These are phyloP conservation scores for Spizellomyces sp. DNA, from an alignment of 192 early-diverging fungal species.

Conservation along the genomic window DNA sequence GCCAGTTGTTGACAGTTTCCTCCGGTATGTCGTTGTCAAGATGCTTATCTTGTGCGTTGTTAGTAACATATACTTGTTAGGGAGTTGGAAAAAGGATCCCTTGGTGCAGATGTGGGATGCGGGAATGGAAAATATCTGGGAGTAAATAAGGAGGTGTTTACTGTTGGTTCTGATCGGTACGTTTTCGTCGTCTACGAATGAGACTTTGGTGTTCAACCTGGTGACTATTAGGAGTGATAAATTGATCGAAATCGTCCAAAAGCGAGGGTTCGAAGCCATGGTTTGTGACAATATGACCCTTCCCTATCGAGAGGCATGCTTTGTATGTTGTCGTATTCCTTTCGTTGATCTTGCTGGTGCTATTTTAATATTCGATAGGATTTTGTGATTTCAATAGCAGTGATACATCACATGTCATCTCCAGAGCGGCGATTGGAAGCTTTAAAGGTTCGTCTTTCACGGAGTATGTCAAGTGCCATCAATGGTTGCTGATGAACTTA, in stretches of 20 bases:
- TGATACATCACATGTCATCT: conserved; percentile 91
- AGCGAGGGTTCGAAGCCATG: conserved; percentile 78
- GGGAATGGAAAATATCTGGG: conserved; percentile 98
- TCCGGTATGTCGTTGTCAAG: conserved; percentile 40
- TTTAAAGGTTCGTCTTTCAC: conserved; percentile 47
- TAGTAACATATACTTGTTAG: neutral
- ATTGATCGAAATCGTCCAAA: conserved; percentile 72
- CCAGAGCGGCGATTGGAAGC: conserved; percentile 72
- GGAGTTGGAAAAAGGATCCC: conserved; percentile 59
- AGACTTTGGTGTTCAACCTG: neutral
- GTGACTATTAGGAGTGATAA: conserved; percentile 62
- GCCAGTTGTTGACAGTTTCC: conserved; percentile 91
- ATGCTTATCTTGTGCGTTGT: neutral
- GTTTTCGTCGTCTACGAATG: neutral
- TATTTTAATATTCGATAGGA: conserved; percentile 55
- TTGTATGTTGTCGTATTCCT: conserved; percentile 31
- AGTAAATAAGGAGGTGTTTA: conserved; percentile 78
- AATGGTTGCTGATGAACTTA: neutral
- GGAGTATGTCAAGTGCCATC: too few relatives aligned
- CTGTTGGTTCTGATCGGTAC: conserved; percentile 85
- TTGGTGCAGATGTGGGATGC: conserved; percentile 95
- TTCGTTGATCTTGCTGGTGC: neutral
- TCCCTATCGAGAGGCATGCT: conserved; percentile 69
- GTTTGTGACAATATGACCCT: conserved; percentile 78
- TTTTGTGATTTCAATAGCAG: conserved; percentile 94